These are phyloP conservation scores for Exutisphaerella laricina DNA, from an alignment of 2,329 filamentous ascomycete genomes.

Conservation along the genomic window DNA sequence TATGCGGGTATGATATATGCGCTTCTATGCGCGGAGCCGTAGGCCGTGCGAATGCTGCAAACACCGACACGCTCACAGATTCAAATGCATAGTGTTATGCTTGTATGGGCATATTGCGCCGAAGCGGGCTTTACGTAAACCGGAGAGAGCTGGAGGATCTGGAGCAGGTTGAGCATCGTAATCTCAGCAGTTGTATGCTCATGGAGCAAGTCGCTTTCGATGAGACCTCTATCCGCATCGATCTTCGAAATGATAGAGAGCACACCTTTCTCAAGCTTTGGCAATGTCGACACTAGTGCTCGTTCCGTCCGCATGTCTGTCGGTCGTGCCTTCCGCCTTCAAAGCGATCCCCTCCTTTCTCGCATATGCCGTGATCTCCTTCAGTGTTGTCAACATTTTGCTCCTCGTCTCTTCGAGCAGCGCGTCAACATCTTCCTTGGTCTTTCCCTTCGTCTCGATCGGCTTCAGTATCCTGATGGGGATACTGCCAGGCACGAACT, in stretches of 20 bases:
- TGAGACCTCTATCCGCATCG: too few species aligned
- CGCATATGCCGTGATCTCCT: slow-evolving; percentile 36
- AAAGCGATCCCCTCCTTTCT: slow-evolving; percentile 23
- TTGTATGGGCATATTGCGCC: too few species aligned
- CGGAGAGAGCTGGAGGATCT: too few species aligned
- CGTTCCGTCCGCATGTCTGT: slow-evolving; percentile 13
- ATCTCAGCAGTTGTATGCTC: too few species aligned
- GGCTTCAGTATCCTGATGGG: slow-evolving; percentile 69
- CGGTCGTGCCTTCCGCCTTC: slow-evolving; percentile 12
- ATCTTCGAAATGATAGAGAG: too few species aligned
- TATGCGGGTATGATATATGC: too few species aligned
- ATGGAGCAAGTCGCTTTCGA: too few species aligned
- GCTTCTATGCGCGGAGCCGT: too few species aligned
- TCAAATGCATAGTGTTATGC: background rate
- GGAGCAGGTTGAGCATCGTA: too few species aligned
- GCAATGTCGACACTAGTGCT: slow-evolving; percentile 18
- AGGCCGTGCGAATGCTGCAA: too few species aligned
- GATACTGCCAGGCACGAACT: slow-evolving; percentile 45
- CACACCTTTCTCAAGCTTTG: slow-evolving; percentile 2
- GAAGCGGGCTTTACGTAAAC: too few species aligned
- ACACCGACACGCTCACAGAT: too few species aligned
- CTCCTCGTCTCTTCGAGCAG: slow-evolving; percentile 64
- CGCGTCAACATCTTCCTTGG: slow-evolving; percentile 68
- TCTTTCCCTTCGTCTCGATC: slow-evolving; percentile 69
- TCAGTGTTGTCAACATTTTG: slow-evolving; percentile 62